These are phyloP conservation scores for Anisodus acutangulus DNA, from an alignment of 257 asterid species.

Conservation along the genomic window DNA sequence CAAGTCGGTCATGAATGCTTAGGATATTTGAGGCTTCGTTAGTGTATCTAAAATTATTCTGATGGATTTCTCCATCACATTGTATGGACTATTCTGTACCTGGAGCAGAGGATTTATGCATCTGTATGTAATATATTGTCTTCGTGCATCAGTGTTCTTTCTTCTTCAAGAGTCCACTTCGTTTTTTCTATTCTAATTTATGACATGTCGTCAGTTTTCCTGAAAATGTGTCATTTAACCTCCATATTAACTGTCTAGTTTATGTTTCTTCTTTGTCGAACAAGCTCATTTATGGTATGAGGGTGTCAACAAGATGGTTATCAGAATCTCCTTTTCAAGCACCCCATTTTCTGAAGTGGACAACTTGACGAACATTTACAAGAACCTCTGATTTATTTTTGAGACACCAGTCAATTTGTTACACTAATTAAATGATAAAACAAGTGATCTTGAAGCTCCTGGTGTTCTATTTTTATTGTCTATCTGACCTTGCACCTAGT, in stretches of 20 bases:
- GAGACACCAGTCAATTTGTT: neutral
- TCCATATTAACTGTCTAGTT: slow-evolving; percentile 11
- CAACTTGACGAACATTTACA: slow-evolving; percentile 6
- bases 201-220: neutral
- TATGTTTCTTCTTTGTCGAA: slow-evolving; percentile 13
- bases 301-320: slow-evolving; percentile 28
- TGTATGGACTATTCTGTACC: slow-evolving; percentile 12
- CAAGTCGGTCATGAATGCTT: slow-evolving; percentile 11
- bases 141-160: slow-evolving; percentile 2
- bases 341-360: neutral
- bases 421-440: slow-evolving; percentile 4
- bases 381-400: slow-evolving; percentile 1
- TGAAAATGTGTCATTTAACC: neutral
- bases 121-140: neutral
- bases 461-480: neutral
- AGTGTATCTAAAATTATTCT: slow-evolving; percentile 7
- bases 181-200: neutral
- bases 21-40: neutral
- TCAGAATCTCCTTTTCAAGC: slow-evolving; percentile 10
- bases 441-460: slow-evolving; percentile 4
- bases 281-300: slow-evolving; percentile 10
- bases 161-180: neutral
- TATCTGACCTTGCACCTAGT: neutral
- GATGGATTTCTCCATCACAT: slow-evolving; percentile 6
- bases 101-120: slow-evolving; percentile 26